Evolutionary conservation across 2,329 filamentous ascomycete genomes (phyloP).

Genomic region (Botrytis porri): DNA sequence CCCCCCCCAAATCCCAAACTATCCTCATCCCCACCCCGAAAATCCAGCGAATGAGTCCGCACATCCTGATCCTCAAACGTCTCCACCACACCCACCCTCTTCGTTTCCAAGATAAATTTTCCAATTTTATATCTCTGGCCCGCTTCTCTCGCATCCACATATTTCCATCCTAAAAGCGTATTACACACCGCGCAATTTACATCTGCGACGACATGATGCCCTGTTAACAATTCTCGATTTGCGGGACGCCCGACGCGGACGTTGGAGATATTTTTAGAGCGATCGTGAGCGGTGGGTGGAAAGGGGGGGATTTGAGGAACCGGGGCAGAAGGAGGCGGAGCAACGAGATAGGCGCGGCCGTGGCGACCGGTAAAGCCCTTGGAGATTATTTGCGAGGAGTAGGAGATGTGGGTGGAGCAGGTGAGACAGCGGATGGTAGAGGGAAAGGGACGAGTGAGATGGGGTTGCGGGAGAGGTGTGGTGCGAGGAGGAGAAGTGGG

Average conservation of each 20-base stretch:
- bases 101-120: conserved; percentile 65
- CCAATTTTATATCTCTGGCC: conserved; percentile 65
- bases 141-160: conserved; percentile 58
- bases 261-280: conserved; percentile 48
- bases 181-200: conserved; percentile 57
- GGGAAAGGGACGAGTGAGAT: conserved; percentile 46
- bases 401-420: conserved; percentile 61
- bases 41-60: conserved; percentile 10
- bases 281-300: conserved; percentile 19
- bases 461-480: neutral
- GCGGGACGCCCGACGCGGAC: conserved; percentile 54
- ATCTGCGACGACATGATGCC: conserved; percentile 62
- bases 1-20: conserved; percentile 53
- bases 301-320: conserved; percentile 12
- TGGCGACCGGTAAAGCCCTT: conserved; percentile 66
- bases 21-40: conserved; percentile 47
- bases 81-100: conserved; percentile 51
- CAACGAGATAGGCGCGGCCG: conserved; percentile 61
- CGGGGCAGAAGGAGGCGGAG: conserved; percentile 35
- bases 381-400: conserved; percentile 58
- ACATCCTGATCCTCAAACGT: conserved; percentile 50
- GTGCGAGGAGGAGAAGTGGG: neutral
- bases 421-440: conserved; percentile 57
- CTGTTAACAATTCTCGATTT: conserved; percentile 58
- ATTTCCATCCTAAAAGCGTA: conserved; percentile 64